Evolutionary conservation across 1,284 basidiomycete species (phyloP).

Genomic region (Ustilago cynodontis): DNA sequence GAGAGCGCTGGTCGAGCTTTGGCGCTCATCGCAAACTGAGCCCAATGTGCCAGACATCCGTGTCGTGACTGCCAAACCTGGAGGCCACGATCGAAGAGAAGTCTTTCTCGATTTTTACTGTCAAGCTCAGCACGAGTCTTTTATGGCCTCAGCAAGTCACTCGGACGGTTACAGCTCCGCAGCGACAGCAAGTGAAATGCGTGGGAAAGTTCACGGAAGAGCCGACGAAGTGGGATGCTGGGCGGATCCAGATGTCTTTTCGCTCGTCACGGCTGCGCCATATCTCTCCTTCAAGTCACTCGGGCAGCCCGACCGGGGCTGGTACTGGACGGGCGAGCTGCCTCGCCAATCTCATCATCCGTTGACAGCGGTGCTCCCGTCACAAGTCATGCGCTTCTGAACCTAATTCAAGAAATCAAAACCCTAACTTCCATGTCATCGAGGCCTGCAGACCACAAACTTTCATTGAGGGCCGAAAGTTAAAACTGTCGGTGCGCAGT

Average conservation of each 20-base stretch:
- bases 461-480: background rate
- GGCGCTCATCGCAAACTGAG: constrained; percentile 9
- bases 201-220: background rate
- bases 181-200: background rate
- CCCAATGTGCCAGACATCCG: constrained; percentile 22
- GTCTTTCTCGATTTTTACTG: constrained; percentile 45
- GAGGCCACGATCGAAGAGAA: constrained; percentile 46
- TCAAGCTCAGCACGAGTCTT: constrained; percentile 30
- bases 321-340: constrained; percentile 39
- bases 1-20: constrained; percentile 25
- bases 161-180: background rate
- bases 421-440: too few relatives aligned
- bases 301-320: constrained; percentile 17
- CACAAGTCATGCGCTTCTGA: background rate
- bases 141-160: background rate
- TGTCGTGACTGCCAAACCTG: constrained; percentile 31
- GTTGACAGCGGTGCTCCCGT: constrained; percentile 7
- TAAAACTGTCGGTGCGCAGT: background rate
- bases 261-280: constrained; percentile 25
- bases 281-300: constrained; percentile 30
- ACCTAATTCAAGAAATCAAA: background rate
- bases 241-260: constrained; percentile 44
- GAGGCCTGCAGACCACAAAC: background rate
- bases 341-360: constrained; percentile 27
- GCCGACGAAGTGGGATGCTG: constrained; percentile 33